Base-by-base conservation (phyloP, 768 basidiomycete species). In the Mycena crocata region DNA sequence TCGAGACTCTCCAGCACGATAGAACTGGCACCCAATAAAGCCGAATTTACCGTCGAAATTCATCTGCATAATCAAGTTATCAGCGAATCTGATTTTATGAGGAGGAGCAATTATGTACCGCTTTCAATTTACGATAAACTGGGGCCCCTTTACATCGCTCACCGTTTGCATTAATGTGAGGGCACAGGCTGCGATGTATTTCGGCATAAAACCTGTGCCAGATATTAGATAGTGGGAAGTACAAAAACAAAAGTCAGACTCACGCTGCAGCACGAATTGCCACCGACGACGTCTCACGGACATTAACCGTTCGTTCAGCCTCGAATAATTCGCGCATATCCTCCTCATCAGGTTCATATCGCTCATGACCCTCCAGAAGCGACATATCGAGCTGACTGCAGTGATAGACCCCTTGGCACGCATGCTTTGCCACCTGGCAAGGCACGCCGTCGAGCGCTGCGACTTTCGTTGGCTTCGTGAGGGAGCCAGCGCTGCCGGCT, bases 11-110 rank as follows among this genome's bases (percentile, higher is more conserved):
- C 52, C 44, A 5, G 15, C 13, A 26, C 26, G 28, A 54, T 49
- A 65, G 15, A 28, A 21, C 14, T 37, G 42, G 56, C 63, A 68
- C 19, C 67, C 67, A 54, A 66, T 60, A 34, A 66, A 66, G 30
- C 49, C 49, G 19, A 26, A 14, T 34, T 66, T 66, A n/a, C 65
- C 65, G 57, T 66, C 65, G 40, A 35, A n/a, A 23, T 40, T 52
- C 26, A 46, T 60, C 58, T 61, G 31, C 12, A 31, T 10, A 23
- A 46, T 8, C 21, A 46, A 24, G 26, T 9, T 23, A 24, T 46
- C 3, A 14, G 24, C n/a, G n/a, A 6, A 2, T 10, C 8, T 24
- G 24, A 21, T 24, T 46, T 21, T 14, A 9, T 34, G 17, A 32
- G 5, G 15, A 37, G 15, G 35, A 37, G 15, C 15, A 37, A 15